Percentiles rank a stretch among this genome's conserved stretches.
phyloP scores from a whole-genome alignment of 2,329 filamentous ascomycete species.

The Aspergillus nomiae region DNA sequence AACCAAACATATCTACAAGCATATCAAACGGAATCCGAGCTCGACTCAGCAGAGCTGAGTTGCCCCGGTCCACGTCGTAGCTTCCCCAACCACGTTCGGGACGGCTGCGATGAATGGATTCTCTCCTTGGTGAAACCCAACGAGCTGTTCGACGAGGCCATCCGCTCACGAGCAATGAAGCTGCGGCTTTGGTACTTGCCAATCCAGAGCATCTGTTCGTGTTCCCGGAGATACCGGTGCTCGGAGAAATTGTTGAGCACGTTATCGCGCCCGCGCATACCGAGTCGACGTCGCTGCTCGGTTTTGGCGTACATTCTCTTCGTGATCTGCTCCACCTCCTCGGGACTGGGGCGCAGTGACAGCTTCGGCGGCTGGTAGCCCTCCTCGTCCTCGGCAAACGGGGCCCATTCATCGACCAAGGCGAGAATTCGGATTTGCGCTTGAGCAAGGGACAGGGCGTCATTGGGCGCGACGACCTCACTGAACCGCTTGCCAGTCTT shows the following conservation, averaged over 20 bases:
- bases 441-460: slow-evolving; percentile 60
- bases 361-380: slow-evolving; percentile 42
- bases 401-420: slow-evolving; percentile 63
- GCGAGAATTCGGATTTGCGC: slow-evolving; percentile 65
- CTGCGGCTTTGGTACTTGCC: slow-evolving; percentile 30
- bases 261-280: slow-evolving; percentile 60
- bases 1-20: not conserved
- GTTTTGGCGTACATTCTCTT: slow-evolving; percentile 62
- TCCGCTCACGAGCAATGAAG: not conserved
- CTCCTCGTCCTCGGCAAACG: slow-evolving; percentile 57
- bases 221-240: slow-evolving; percentile 62
- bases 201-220: slow-evolving; percentile 63
- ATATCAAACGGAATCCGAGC: not conserved
- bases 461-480: slow-evolving; percentile 66
- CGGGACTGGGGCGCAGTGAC: slow-evolving; percentile 50
- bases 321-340: slow-evolving; percentile 57
- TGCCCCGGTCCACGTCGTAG: not conserved
- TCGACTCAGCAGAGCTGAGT: not conserved
- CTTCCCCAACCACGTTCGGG: not conserved
- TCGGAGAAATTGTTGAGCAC: slow-evolving; percentile 63
- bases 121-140: not conserved
- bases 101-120: not conserved
- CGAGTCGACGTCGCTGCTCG: slow-evolving; percentile 57
- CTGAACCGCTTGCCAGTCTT: slow-evolving; percentile 56
- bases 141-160: not conserved